Evolutionary conservation across 345 rosid genomes (phyloP).

Genomic region (Euphorbia tirucalli): DNA sequence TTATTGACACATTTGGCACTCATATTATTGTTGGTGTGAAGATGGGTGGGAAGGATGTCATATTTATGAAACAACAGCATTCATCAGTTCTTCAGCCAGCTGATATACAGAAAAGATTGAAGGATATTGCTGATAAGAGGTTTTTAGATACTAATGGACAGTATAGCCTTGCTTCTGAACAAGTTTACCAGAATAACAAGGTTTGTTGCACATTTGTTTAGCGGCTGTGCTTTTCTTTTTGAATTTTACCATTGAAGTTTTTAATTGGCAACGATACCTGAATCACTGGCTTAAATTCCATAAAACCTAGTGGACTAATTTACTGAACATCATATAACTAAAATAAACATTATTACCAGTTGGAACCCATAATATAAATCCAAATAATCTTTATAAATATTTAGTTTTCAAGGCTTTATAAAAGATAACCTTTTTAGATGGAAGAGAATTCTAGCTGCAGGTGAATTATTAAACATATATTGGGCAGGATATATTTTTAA

Average conservation of each 20-base stretch:
- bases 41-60: conserved; percentile 97
- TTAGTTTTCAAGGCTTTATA: neutral
- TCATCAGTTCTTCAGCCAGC: conserved; percentile 70
- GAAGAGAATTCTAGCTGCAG: neutral
- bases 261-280: neutral
- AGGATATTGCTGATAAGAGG: conserved; percentile 85
- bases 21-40: conserved; percentile 85
- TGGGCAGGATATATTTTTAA: too few relatives aligned
- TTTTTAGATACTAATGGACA: conserved; percentile 54
- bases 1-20: conserved; percentile 79
- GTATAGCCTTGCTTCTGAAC: conserved; percentile 37
- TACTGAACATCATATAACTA: neutral
- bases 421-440: neutral
- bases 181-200: conserved; percentile 36
- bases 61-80: conserved; percentile 78
- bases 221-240: neutral
- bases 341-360: neutral
- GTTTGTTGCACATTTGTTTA: conserved; percentile 25
- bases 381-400: neutral
- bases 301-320: neutral
- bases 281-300: neutral
- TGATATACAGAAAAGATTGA: conserved; percentile 71
- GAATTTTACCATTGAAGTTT: neutral
- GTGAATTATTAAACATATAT: neutral
- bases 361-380: neutral